Base-by-base conservation (phyloP, 805 yeast genomes). In the Ogataea pini region DNA sequence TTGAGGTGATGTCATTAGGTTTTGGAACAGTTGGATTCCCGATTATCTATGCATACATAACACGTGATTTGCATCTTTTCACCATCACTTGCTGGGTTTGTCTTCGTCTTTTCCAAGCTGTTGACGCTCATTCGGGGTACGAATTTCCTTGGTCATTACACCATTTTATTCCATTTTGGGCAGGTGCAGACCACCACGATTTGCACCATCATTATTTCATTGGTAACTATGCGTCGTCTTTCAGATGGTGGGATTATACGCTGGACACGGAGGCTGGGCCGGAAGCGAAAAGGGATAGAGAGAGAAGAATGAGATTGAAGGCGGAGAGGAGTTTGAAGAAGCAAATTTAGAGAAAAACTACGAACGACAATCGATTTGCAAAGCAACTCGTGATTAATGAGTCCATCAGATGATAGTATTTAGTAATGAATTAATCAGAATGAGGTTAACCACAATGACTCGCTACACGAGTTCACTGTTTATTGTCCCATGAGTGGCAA, bases 101-200 rank as follows among this genome's bases (percentile, higher is more conserved):
- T 16, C 60, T 79, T 46, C 69, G 85, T 57, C 71, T 79, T 53
- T 72, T 76, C 58, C 85, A 79, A 59, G 83, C 83, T 13, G 82
- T 79, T 36, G 85, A 79, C 58, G 71, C 83, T 12, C 85, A 79
- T 56, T 77, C 82, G 2, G 85, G 85, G 33, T 79, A 79, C 58
- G 83, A 79, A 49, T 79, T 79, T 65, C 85, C 85, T 3, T 78
- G 80, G 80, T 78, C 83, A 1, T 70, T 79, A 58, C 77, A 79
- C 61, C 63, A 77, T 48, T 69, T 78, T 60, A 44, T 79, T n/a
- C 85, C 85, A 36, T 72, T 79, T 64, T 79, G 85, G 85, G 83
- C 85, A 8, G 85, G 84, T 27, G 83, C 83, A 32, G 82, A 76
- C 48, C 85, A 79, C 57, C 85, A 79, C 58, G 85, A 79, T 57